These are phyloP conservation scores for Tetrapyrgos nigripes DNA, from an alignment of 1,284 basidiomycete genomes.

Conservation along the genomic window DNA sequence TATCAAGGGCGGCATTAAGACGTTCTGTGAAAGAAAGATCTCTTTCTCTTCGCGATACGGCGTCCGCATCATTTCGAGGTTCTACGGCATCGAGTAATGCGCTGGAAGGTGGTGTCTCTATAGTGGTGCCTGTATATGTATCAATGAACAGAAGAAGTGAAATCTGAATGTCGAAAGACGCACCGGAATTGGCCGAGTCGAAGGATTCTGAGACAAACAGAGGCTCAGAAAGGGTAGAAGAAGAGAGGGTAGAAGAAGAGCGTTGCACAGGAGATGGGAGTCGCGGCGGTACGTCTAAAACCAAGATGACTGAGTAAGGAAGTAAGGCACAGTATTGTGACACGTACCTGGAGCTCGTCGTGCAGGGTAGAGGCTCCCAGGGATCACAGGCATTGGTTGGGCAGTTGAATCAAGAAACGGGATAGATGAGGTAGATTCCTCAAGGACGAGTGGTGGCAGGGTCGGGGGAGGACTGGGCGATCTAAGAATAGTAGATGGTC, in stretches of 20 bases:
- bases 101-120: too few relatives aligned
- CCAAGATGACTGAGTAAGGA: neutral
- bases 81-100: too few relatives aligned
- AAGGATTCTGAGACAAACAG: too few relatives aligned
- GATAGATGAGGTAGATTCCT: constrained; percentile 15
- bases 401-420: constrained; percentile 25
- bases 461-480: constrained; percentile 37
- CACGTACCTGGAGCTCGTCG: neutral
- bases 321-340: neutral
- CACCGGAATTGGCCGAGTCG: too few relatives aligned
- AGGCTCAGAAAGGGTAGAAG: constrained; percentile 16
- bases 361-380: constrained; percentile 9
- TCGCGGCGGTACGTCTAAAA: constrained; percentile 24
- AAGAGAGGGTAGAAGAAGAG: constrained; percentile 41
- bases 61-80: neutral
- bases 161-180: too few relatives aligned
- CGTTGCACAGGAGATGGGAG: constrained; percentile 22
- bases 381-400: constrained; percentile 21
- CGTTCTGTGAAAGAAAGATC: constrained; percentile 12
- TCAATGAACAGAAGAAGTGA: too few relatives aligned
- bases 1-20: constrained; percentile 12
- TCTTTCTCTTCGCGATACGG: too few relatives aligned
- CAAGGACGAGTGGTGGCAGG: constrained; percentile 39
- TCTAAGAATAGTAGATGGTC: constrained; percentile 29
- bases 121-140: too few relatives aligned